Evolutionary conservation across 257 asterid genomes (phyloP), one percentile per base, ranked within the genome.

Genomic region (Petunia secreta): DNA sequence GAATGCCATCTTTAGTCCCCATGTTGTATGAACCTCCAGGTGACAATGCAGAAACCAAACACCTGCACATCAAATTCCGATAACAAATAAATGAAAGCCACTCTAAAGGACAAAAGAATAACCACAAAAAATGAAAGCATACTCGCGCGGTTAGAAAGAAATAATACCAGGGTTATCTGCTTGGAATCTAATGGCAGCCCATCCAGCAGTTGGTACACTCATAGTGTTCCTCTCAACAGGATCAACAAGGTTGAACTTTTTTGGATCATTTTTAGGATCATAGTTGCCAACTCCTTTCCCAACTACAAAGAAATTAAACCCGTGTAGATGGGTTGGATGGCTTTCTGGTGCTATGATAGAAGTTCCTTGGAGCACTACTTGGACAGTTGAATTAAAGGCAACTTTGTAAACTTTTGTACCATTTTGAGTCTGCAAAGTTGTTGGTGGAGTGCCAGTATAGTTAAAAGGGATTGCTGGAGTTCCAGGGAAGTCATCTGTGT

Each of bases 1-100:
- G 80, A 91, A 89, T 76, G 90, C 93, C 97, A 92, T 91, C 89
- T 92, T 92, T 0, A 92, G 91, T 16, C 96, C 96, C 97, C 97
- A 92, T 9, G 93, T 90, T 43, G 97, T 91, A 54, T 92, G 96
- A 71, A 91, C 89, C 86, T 92, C 97, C 83, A 91, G 81, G 82
- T 92, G 97, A 80, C 97, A 92, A 82, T 92, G 97, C 67, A 92
- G 1, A 82, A 92, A 92, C 94, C 97, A 90, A 63, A 88, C 82
- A 79, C 97, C 97, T 92, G 87, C 87, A 76, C 46, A 46, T 5
- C 77, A 73, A 79, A 58, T 54, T n/a, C 37, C 16, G 8, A 41
- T 63, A 40, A 67, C 43, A 82, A 62, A 48, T 9, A 50, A 46
- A 44, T 50, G 44, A 15, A 8, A 53, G 43, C 36, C 39, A 6